These are phyloP conservation scores for Comarum palustre DNA, from an alignment of 306 rosid species.

Conservation along the genomic window DNA sequence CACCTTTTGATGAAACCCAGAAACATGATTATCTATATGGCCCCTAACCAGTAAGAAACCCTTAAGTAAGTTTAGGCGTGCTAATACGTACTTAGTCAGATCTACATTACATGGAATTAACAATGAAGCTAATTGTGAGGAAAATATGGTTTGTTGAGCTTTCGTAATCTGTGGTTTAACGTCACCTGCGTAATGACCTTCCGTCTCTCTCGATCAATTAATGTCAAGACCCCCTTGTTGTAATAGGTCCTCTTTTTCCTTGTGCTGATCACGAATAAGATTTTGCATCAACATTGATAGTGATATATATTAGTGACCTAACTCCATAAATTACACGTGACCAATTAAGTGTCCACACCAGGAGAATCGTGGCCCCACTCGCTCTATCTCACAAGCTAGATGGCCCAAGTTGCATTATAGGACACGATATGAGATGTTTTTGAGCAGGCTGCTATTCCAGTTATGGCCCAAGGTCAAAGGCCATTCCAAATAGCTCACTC, in stretches of 20 bases:
- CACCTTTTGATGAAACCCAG: background rate
- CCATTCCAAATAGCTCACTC: background rate
- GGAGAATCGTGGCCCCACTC: background rate
- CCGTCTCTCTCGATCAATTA: background rate
- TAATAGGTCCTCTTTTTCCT: background rate
- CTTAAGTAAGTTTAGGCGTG: background rate
- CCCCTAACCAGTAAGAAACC: background rate
- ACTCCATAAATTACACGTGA: slow-evolving; percentile 16
- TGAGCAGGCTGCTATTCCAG: background rate
- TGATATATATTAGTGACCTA: background rate
- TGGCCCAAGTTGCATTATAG: background rate
- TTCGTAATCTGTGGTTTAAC: slow-evolving; percentile 1
- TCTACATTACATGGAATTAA: background rate
- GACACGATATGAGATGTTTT: background rate
- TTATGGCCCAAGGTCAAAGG: background rate
- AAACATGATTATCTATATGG: background rate
- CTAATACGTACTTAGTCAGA: background rate
- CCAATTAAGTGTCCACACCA: background rate
- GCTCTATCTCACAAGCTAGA: no score
- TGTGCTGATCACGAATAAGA: background rate
- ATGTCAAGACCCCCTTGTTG: background rate
- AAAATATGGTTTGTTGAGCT: slow-evolving; percentile 14
- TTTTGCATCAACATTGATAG: background rate
- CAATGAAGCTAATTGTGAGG: background rate
- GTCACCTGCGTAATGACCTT: background rate